These are phyloP conservation scores for Cercospora janseana DNA, from an alignment of 2,329 filamentous ascomycete genomes.

Conservation along the genomic window DNA sequence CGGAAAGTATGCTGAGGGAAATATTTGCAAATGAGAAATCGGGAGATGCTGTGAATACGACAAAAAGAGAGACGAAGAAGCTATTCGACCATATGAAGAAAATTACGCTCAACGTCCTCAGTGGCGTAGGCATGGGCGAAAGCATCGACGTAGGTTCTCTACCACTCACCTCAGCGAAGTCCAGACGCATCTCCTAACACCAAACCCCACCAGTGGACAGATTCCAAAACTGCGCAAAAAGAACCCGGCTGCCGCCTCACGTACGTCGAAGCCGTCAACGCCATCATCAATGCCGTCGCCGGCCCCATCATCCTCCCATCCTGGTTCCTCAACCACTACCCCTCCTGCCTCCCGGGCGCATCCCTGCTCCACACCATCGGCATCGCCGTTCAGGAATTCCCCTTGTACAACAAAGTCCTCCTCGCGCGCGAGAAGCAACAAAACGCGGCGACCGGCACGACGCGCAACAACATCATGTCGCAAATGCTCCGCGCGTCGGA, in stretches of 20 bases:
- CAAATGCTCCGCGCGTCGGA: slow-evolving; percentile 31
- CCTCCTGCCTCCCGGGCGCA: slow-evolving; percentile 27
- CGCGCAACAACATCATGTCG: slow-evolving; percentile 33
- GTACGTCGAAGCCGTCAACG: slow-evolving; percentile 33
- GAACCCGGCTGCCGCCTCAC: slow-evolving; percentile 34
- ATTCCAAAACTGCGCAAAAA: slow-evolving; percentile 26
- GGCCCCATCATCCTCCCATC: slow-evolving; percentile 31
- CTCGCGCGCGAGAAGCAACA: slow-evolving; percentile 29
- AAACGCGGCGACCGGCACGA: slow-evolving; percentile 9
- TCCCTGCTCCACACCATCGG: slow-evolving; percentile 21
- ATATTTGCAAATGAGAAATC: slow-evolving; percentile 12
- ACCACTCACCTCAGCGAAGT: accelerated
- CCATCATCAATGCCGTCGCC: slow-evolving; percentile 26
- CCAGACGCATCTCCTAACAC: background rate
- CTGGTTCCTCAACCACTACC: slow-evolving; percentile 30
- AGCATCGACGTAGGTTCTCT: slow-evolving; percentile 17
- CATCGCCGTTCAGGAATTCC: slow-evolving; percentile 31
- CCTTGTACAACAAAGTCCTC: slow-evolving; percentile 26
- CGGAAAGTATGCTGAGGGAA: slow-evolving; percentile 31
- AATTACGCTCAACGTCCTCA: slow-evolving; percentile 37
- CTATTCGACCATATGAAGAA: slow-evolving; percentile 38
- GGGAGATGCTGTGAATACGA: background rate
- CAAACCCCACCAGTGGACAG: slow-evolving; percentile 22
- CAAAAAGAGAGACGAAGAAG: slow-evolving; percentile 26
- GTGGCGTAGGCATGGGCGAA: slow-evolving; percentile 35